Evolutionary conservation across 805 yeast species (phyloP).

Genomic region (Vanderwaltozyma verrucispora): DNA sequence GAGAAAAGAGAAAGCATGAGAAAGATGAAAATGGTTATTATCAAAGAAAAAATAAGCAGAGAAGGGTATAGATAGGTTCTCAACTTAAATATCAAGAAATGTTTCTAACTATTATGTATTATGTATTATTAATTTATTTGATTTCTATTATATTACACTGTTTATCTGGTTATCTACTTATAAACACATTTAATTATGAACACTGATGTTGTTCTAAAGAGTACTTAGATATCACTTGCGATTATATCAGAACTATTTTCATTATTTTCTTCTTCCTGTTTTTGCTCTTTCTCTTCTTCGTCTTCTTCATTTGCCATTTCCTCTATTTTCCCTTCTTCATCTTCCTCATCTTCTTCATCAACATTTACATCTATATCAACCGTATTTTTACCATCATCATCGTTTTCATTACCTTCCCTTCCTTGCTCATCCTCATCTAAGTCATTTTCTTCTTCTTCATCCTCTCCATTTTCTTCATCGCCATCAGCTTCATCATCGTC

Average conservation of each 20-base stretch:
- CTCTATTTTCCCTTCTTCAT: conserved; percentile 1
- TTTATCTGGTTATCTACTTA: not conserved
- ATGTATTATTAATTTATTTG: too few relatives aligned
- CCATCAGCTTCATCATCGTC: not conserved
- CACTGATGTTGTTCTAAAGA: not conserved
- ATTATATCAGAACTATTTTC: conserved; percentile 5
- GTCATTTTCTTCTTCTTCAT: not conserved
- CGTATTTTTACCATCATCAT: conserved; percentile 1
- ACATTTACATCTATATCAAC: conserved; percentile 8
- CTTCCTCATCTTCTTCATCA: conserved; percentile 6
- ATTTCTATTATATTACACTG: not conserved
- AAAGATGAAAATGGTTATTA: conserved; percentile 72
- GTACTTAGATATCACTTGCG: conserved; percentile 2
- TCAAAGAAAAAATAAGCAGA: conserved; percentile 48
- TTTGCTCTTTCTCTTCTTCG: conserved; percentile 9
- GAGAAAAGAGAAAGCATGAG: conserved; percentile 66
- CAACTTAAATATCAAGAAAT: too few relatives aligned
- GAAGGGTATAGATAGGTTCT: conserved; percentile 11
- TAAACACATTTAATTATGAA: not conserved
- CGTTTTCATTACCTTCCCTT: conserved; percentile 6
- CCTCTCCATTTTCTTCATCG: not conserved
- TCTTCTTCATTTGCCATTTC: not conserved
- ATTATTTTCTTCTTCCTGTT: not conserved
- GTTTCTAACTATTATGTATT: too few relatives aligned
- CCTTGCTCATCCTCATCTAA: not conserved